Evolutionary conservation across 1,284 basidiomycete species (phyloP).

Genomic region (Fomitopsis betulina): DNA sequence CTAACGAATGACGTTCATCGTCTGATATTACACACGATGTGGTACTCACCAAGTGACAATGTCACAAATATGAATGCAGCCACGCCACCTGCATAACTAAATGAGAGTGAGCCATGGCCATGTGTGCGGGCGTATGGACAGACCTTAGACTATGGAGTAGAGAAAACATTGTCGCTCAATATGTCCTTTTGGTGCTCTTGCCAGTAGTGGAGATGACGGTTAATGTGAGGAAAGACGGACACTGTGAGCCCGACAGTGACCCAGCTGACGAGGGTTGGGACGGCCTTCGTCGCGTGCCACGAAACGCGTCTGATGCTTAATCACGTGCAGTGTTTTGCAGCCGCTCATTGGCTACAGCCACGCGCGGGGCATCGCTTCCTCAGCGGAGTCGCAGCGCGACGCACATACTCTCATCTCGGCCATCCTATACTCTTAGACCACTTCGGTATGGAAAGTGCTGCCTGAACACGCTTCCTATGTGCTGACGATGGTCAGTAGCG

Average conservation of each 20-base stretch:
- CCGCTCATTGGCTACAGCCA: neutral
- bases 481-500: neutral
- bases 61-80: constrained; percentile 33
- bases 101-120: neutral
- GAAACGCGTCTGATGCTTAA: neutral
- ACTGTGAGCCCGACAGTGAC: too few relatives aligned
- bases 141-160: constrained; percentile 20
- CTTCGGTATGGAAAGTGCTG: too few relatives aligned
- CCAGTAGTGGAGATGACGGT: neutral
- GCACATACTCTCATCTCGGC: too few relatives aligned
- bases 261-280: too few relatives aligned
- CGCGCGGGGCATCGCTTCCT: neutral
- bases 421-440: too few relatives aligned
- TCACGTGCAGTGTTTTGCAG: neutral
- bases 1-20: constrained; percentile 34
- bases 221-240: too few relatives aligned
- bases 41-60: constrained; percentile 27
- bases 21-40: neutral
- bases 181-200: too few relatives aligned
- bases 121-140: neutral
- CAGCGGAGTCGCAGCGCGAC: too few relatives aligned
- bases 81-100: constrained; percentile 31
- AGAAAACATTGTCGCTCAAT: constrained; percentile 8
- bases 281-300: neutral
- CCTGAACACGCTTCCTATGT: too few relatives aligned